phyloP scores from a whole-genome alignment of 306 rosid genomes.

The barrel medic (Medicago truncatula) region DNA sequence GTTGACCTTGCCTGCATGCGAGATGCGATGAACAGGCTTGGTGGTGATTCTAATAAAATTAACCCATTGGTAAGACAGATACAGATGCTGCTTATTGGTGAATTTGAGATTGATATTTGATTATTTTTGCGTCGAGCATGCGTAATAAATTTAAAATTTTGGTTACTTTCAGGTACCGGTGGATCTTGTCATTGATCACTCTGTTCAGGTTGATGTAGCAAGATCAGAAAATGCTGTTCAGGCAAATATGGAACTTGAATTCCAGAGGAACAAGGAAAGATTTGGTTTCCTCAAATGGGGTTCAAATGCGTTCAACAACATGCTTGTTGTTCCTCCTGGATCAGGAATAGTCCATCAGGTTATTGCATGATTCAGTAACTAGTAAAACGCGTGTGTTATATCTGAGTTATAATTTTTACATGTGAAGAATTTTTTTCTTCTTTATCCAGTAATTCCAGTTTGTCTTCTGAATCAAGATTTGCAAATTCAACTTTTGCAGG shows the following conservation, averaged over 20 bases:
- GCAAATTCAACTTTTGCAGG: conserved; percentile 59
- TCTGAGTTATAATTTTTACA: neutral
- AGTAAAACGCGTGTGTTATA: conserved; percentile 7
- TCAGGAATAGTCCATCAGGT: conserved; percentile 99
- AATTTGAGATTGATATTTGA: conserved; percentile 11
- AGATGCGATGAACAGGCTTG: conserved; percentile 94
- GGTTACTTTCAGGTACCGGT: conserved; percentile 77
- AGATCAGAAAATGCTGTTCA: conserved; percentile 94
- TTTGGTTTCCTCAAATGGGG: conserved; percentile 99
- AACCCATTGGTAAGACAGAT: conserved; percentile 79
- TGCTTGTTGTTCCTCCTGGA: conserved; percentile 98
- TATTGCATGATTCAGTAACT: conserved; percentile 33
- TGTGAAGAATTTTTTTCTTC: conserved; percentile 8
- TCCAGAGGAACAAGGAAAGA: conserved; percentile 81
- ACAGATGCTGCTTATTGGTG: neutral
- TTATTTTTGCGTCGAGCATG: neutral
- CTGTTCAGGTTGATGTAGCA: conserved; percentile 96
- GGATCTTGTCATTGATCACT: conserved; percentile 98
- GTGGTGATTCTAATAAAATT: conserved; percentile 90
- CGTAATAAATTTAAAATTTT: conserved; percentile 32
- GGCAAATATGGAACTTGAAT: conserved; percentile 89
- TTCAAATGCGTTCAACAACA: conserved; percentile 83
- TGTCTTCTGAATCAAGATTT: conserved; percentile 35
- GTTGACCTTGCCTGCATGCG: conserved; percentile 99
- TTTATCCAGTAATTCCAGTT: conserved; percentile 24